These are phyloP conservation scores for Rhodomyrtus psidioides DNA, from an alignment of 441 rosid genomes.

Conservation along the genomic window DNA sequence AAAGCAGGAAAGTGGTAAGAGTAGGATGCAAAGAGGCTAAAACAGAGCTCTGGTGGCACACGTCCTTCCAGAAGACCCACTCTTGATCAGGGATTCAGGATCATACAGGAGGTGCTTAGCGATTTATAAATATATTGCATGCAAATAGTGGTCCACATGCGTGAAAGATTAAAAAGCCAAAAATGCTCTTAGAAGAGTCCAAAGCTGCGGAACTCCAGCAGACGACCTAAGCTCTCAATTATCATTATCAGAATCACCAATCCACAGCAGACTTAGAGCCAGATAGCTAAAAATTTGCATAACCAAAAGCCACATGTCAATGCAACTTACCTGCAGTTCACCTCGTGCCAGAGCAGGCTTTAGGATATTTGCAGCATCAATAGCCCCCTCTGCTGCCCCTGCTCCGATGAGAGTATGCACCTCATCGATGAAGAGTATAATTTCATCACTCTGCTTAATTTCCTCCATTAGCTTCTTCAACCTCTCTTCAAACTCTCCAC, in stretches of 20 bases:
- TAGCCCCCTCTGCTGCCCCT: constrained; percentile 39
- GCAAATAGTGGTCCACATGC: neutral
- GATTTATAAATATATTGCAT: neutral
- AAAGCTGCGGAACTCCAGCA: neutral
- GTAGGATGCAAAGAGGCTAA: neutral
- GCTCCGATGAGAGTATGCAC: constrained; percentile 51
- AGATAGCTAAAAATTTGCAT: neutral
- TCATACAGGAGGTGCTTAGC: neutral
- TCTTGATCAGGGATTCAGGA: neutral
- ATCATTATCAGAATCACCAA: neutral
- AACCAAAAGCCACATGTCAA: neutral
- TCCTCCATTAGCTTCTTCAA: constrained; percentile 41
- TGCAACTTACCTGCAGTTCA: constrained; percentile 33
- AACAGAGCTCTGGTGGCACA: neutral
- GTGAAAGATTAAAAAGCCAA: neutral
- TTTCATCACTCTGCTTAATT: constrained; percentile 40
- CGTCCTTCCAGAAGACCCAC: neutral
- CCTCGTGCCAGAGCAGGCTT: constrained; percentile 59
- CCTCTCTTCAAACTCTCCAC: constrained; percentile 52
- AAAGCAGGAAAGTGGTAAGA: neutral
- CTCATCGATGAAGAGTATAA: constrained; percentile 54
- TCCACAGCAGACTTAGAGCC: neutral
- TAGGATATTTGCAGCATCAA: constrained; percentile 53
- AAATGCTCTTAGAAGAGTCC: neutral
- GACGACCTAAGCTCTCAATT: neutral